Base-by-base conservation (phyloP, 2,329 filamentous ascomycete species). In the Colletotrichum falcatum region DNA sequence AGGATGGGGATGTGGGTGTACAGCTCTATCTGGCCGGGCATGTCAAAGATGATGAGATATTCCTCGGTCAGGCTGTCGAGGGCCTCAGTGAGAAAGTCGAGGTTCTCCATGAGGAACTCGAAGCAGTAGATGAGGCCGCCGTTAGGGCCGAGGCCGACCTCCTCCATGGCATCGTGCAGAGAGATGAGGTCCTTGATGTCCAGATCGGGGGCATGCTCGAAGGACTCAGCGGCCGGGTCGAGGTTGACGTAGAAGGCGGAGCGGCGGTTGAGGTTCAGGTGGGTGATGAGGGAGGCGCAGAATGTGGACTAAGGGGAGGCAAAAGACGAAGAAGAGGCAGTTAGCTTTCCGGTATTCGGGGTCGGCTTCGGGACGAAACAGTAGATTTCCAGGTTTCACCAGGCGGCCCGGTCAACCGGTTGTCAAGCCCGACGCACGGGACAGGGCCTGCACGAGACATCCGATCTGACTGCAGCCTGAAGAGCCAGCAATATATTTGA, bases 241-340 rank as follows among this genome's bases (percentile, higher is more conserved):
- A 99, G 94, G 83, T 99, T 99, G 79, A 99, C 92, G 83, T 98
- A 99, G 87, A 97, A 97, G 81, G 93, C 93, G 60, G 94, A 97
- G n/a, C 95, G 93, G 66, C 94, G 93, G 81, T 94, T 95, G 79
- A 94, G 92, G 76, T 94, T 91, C 33, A 98, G 91, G 78, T 98
- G 94, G 71, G 96, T 94, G 79, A 98, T 98, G 76, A 99, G 88
- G 75, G 94, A 90, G 69, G 93, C 92, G 85, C 94, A 98, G 82
- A 99, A 99, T 72, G 96, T 99, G 35, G 95, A 97, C 89, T 94
- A 74, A 14, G 69, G 35, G 39, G 37, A 48, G n/a, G 12, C 9
- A 33, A 33, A 33, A 18, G 44, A 46, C n/a, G 44, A 46, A 23
- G 44, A 12, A 30, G 14, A 48, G 30, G 6, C n/a, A 12, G 53